Percentiles rank a stretch among this genome's conserved stretches.
Evolutionary conservation across 164 flowering plant species (phyloP).

Genomic region (Sextonia rubra): DNA sequence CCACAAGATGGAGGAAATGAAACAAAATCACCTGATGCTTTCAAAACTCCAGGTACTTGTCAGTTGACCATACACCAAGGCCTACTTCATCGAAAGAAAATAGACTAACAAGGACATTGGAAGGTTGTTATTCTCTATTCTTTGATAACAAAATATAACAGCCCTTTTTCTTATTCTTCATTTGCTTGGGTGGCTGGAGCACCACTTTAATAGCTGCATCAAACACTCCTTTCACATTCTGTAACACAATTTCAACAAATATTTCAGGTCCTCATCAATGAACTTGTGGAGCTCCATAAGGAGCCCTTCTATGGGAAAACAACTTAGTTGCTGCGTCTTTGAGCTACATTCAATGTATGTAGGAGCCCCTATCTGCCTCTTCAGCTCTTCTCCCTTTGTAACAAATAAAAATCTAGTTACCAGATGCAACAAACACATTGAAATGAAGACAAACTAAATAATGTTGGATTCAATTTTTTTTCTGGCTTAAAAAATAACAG

Average conservation of each 20-base stretch:
- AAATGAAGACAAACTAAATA: not conserved
- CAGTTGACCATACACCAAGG: constrained; percentile 32
- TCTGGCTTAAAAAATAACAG: too few species aligned
- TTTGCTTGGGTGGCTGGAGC: constrained; percentile 83
- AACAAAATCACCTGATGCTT: constrained; percentile 28
- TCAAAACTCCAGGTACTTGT: constrained; percentile 20
- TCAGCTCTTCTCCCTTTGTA: constrained; percentile 75
- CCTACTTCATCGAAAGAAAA: constrained; percentile 21
- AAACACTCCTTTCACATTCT: constrained; percentile 91
- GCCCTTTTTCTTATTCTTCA: constrained; percentile 68
- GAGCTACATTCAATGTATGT: constrained; percentile 81
- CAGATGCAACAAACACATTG: not conserved
- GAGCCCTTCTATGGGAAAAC: not conserved
- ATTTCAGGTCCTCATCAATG: not conserved
- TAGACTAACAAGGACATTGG: constrained; percentile 10
- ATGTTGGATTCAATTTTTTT: too few species aligned
- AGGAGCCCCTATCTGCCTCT: constrained; percentile 70
- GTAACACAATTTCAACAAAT: constrained; percentile 12
- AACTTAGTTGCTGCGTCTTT: constrained; percentile 71
- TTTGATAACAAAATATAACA: constrained; percentile 64
- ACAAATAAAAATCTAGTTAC: not conserved
- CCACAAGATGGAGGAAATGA: constrained; percentile 17
- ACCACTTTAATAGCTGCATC: constrained; percentile 94
- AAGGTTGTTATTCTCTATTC: constrained; percentile 11
- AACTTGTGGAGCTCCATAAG: not conserved